Base-by-base conservation (phyloP, 176 grass and related monocot genomes). In the Luzula sylvatica region DNA sequence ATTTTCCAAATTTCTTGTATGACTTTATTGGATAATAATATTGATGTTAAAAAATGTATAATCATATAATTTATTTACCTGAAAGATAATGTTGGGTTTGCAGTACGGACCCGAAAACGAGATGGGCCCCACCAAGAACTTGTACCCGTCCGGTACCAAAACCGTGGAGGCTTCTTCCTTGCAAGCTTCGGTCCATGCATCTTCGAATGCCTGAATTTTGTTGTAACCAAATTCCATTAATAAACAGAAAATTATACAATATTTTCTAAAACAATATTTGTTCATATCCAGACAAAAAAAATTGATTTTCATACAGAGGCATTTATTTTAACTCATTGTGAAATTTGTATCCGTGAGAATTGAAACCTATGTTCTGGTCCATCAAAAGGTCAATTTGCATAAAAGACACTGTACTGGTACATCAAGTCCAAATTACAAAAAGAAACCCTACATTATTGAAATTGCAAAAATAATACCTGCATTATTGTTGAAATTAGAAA, bases 41-140 rank as follows among this genome's bases (percentile, higher is more conserved):
- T 11, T 15, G 25, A n/a, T 54, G 30, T 54, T 54, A 2, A 22
- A 50, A 26, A 35, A 19, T 17, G 15, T 8, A 55, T 55, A 55
- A 28, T 15, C 38, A 42, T 42, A 41, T 11, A 22, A 21, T 39
- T 3, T 23, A 1, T 20, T 59, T 88, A 96, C 92, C 92, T 90
- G 92, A 30, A 96, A 90, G 46, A 96, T 30, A 51, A 96, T 96
- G 51, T 96, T 90, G 15, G 85, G 74, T 67, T 90, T 83, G 68
- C 92, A 90, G 65, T 86, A 80, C 70, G 81, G 81, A 24, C 92
- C 92, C 71, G 85, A 86, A 63, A 96, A 96, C 14, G 92, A 96
- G 58, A 89, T 82, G 56, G 85, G 85, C 11, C 92, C 92, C 56
- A 96, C 92, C 53, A 96, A 81, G 58, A 89, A 96, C 72, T 79